Evolutionary conservation across 768 basidiomycete genomes (phyloP).

Genomic region (Phanerochaete carnosa): DNA sequence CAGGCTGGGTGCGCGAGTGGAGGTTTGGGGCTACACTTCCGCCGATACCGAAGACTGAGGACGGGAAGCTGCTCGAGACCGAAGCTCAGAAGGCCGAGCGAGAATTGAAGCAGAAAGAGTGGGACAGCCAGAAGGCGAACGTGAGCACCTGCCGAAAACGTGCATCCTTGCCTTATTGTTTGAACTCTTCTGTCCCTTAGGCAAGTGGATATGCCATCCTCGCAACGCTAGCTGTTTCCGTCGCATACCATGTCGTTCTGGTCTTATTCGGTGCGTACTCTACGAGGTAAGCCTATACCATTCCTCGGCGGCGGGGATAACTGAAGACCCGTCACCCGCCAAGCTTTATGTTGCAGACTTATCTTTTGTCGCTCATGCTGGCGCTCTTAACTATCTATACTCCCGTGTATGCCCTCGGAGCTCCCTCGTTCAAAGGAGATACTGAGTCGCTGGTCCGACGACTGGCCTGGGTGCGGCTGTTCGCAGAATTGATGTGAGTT

Average conservation of each 20-base stretch:
- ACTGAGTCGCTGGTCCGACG: slow-evolving; percentile 48
- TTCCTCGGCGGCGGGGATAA: background rate
- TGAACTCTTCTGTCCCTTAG: slow-evolving; percentile 29
- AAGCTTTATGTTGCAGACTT: slow-evolving; percentile 59
- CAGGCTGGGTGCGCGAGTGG: slow-evolving; percentile 29
- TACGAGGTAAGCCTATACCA: slow-evolving; percentile 39
- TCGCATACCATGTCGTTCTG: slow-evolving; percentile 44
- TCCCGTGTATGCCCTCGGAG: slow-evolving; percentile 67
- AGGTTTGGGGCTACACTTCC: slow-evolving; percentile 8
- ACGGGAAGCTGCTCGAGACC: background rate
- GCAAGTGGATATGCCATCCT: slow-evolving; percentile 46
- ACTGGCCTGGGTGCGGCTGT: slow-evolving; percentile 74
- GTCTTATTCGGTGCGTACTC: slow-evolving; percentile 78
- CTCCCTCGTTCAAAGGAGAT: slow-evolving; percentile 40
- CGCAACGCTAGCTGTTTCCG: slow-evolving; percentile 48
- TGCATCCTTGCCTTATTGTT: background rate
- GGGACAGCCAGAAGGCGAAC: slow-evolving; percentile 11
- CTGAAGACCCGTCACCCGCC: background rate
- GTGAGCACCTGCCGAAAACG: slow-evolving; percentile 7
- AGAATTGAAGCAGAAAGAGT: slow-evolving; percentile 6
- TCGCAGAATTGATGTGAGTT: slow-evolving; percentile 79
- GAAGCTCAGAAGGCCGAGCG: slow-evolving; percentile 5
- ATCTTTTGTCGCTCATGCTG: slow-evolving; percentile 64
- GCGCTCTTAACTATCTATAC: slow-evolving; percentile 63
- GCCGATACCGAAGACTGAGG: background rate